These are phyloP conservation scores for Crithidia brevicula DNA, from an alignment of 208 protist genomes.

Conservation along the genomic window DNA sequence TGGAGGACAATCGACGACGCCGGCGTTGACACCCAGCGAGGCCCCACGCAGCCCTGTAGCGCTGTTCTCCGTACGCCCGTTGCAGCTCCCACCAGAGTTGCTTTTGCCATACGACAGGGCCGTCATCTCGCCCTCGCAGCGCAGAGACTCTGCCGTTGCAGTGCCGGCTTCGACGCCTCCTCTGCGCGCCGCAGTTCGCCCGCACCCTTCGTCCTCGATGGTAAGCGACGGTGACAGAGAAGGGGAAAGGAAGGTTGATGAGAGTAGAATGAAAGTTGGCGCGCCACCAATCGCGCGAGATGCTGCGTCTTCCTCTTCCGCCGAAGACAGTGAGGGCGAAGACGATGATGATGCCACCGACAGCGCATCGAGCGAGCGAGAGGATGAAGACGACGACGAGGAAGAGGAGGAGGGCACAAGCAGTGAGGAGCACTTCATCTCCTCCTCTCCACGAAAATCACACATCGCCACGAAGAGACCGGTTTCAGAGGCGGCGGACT, in stretches of 20 bases:
- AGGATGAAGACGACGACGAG: not conserved
- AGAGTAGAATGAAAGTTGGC: no score
- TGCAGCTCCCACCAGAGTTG: slow-evolving; percentile 5
- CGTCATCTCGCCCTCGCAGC: no score
- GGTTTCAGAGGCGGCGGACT: slow-evolving; percentile 8
- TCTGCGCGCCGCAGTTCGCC: no score
- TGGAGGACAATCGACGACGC: no score
- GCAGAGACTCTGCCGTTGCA: no score
- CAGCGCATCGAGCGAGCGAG: not conserved
- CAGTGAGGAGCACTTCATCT: not conserved
- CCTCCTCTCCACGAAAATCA: not conserved
- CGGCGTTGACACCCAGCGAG: no score
- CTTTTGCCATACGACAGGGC: not conserved
- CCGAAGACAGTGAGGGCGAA: not conserved
- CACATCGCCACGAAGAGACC: not conserved
- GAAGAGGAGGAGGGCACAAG: slow-evolving; percentile 3
- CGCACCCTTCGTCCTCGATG: no score
- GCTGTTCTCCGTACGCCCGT: not conserved
- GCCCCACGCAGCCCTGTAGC: no score
- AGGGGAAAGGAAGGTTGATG: no score
- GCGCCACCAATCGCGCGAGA: no score
- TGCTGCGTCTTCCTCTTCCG: not conserved
- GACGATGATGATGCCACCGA: slow-evolving; percentile 4
- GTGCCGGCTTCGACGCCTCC: no score
- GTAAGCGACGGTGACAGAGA: no score